A percentile compares a stretch with the other conserved stretches of the same genome.
phyloP scores from a whole-genome alignment of 1,139 yeast species.

The Pichia inconspicua region DNA sequence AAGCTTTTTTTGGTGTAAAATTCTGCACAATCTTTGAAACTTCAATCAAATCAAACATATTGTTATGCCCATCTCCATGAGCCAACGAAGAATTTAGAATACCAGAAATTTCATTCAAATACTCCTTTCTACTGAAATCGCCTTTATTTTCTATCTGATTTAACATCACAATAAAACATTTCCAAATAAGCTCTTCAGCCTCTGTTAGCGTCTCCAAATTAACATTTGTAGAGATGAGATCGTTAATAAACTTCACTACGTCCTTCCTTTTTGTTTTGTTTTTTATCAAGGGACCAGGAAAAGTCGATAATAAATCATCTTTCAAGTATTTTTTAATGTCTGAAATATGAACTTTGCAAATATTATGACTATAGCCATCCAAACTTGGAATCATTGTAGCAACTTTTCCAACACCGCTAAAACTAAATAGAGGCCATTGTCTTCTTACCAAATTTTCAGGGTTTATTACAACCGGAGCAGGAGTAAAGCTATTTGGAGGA shows the following conservation, averaged over 20 bases:
- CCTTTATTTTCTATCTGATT: conserved; percentile 19
- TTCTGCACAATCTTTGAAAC: conserved; percentile 13
- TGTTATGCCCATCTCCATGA: conserved; percentile 7
- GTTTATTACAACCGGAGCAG: conserved; percentile 30
- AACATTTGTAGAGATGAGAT: conserved; percentile 20
- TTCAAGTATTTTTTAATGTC: conserved; percentile 29
- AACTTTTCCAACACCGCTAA: conserved; percentile 46
- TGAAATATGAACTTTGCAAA: conserved; percentile 25
- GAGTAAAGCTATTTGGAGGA: conserved; percentile 11
- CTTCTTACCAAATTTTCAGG: conserved; percentile 31
- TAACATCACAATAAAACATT: conserved; percentile 20
- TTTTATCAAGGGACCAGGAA: conserved; percentile 63
- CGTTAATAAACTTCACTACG: conserved; percentile 52
- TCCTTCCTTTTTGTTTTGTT: conserved; percentile 54
- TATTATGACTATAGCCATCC: conserved; percentile 24
- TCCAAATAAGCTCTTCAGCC: conserved; percentile 22
- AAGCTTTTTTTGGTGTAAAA: conserved; percentile 11
- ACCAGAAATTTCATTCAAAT: conserved; percentile 16
- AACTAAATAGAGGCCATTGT: conserved; percentile 74
- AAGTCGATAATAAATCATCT: conserved; percentile 19
- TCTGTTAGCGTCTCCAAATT: conserved; percentile 9
- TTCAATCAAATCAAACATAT: conserved; percentile 14
- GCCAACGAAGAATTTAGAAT: conserved; percentile 22
- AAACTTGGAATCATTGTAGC: conserved; percentile 39
- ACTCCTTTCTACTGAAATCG: conserved; percentile 19